These are phyloP conservation scores for Pyracantha coccinea DNA, from an alignment of 331 rosid species.

Conservation along the genomic window DNA sequence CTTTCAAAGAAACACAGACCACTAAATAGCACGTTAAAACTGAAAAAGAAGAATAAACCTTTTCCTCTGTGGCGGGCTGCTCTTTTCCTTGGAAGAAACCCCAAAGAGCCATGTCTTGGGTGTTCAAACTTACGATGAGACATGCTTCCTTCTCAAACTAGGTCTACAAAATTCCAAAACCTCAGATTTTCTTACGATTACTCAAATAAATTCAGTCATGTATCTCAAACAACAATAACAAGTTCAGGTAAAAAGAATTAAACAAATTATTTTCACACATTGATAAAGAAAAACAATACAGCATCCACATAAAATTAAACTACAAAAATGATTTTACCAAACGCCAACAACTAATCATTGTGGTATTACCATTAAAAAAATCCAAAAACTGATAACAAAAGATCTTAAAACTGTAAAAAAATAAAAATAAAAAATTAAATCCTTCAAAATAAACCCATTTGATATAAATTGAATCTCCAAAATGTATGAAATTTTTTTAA, in stretches of 20 bases:
- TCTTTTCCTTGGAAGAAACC: slow-evolving; percentile 49
- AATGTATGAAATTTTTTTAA: too few species aligned
- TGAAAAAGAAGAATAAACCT: slow-evolving; percentile 12
- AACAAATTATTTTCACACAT: background rate
- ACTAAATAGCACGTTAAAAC: background rate
- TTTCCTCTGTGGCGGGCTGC: slow-evolving; percentile 52
- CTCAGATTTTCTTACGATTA: background rate
- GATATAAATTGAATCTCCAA: background rate
- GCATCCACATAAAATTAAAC: background rate
- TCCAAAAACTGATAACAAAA: background rate
- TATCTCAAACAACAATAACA: background rate
- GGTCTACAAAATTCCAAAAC: slow-evolving; percentile 7
- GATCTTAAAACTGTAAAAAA: background rate
- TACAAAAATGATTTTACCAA: background rate
- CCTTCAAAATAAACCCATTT: background rate
- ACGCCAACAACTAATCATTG: background rate
- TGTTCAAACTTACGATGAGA: slow-evolving; percentile 54
- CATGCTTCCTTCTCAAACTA: slow-evolving; percentile 17
- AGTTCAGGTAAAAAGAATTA: background rate
- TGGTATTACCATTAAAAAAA: background rate
- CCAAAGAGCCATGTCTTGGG: slow-evolving; percentile 51
- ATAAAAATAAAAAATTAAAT: background rate
- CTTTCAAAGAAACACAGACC: background rate
- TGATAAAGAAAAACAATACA: background rate
- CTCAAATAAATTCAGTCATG: background rate